These are phyloP conservation scores for Piloderma croceum DNA, from an alignment of 768 basidiomycete species.

Conservation along the genomic window DNA sequence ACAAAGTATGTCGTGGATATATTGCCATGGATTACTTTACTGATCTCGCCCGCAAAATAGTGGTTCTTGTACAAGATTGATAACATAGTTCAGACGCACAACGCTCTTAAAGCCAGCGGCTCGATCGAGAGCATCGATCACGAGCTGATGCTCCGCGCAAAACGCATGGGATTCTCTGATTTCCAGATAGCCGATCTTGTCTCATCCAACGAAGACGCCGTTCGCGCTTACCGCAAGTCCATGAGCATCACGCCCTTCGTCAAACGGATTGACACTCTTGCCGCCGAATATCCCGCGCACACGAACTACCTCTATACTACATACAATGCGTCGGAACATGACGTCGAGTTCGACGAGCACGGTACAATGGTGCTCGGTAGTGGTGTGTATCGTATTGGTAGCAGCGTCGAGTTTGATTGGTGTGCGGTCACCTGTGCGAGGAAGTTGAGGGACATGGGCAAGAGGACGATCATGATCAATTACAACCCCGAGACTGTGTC, in stretches of 20 bases:
- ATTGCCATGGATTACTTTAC: neutral
- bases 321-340: slow-evolving; percentile 94
- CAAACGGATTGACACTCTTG: slow-evolving; percentile 98
- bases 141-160: slow-evolving; percentile 80
- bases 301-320: slow-evolving; percentile 99
- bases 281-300: slow-evolving; percentile 96
- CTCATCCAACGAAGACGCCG: slow-evolving; percentile 63
- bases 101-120: slow-evolving; percentile 62
- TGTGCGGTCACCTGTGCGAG: slow-evolving; percentile 99
- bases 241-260: slow-evolving; percentile 92
- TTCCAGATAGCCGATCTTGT: slow-evolving; percentile 83
- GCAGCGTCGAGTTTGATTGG: slow-evolving; percentile 99
- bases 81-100: slow-evolving; percentile 91
- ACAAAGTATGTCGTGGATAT: slow-evolving; percentile 57
- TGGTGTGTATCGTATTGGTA: slow-evolving; percentile 97
- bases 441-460: slow-evolving; percentile 86
- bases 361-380: slow-evolving; percentile 99
- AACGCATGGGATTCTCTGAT: slow-evolving; percentile 95
- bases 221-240: slow-evolving; percentile 83
- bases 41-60: slow-evolving; percentile 38
- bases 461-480: slow-evolving; percentile 98
- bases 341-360: slow-evolving; percentile 91
- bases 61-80: slow-evolving; percentile 99
- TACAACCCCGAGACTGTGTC: slow-evolving; percentile 99
- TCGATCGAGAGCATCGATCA: slow-evolving; percentile 64